Conservation (phyloP, 2,329 filamentous ascomycete species). For the Hymenoscyphus occultus region DNA sequence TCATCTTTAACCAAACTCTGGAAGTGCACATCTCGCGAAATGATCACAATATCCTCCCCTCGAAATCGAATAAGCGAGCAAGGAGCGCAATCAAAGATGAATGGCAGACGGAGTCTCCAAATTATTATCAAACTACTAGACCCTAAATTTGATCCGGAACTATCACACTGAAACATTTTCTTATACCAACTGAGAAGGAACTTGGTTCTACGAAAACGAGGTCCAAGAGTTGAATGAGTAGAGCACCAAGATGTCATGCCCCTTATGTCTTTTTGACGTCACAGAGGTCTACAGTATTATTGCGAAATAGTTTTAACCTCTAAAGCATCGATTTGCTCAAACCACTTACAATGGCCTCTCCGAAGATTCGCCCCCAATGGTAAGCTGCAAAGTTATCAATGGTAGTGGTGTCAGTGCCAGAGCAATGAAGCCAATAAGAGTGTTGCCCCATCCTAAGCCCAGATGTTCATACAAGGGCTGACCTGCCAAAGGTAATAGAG, state of each 20-base stretch:
- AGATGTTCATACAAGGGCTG: constrained; percentile 6
- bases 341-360: constrained; percentile 2
- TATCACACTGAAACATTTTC: background rate
- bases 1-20: background rate
- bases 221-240: background rate
- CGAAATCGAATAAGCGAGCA: background rate
- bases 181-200: background rate
- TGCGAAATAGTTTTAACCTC: background rate
- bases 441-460: constrained; percentile 9
- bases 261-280: background rate
- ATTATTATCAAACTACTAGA: background rate
- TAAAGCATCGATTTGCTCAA: background rate
- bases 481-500: constrained; percentile 6
- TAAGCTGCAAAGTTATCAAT: background rate
- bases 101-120: background rate
- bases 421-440: constrained; percentile 3
- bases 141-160: background rate
- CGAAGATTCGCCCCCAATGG: background rate
- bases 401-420: constrained; percentile 6
- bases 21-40: background rate
- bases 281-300: background rate
- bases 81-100: background rate
- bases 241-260: background rate
- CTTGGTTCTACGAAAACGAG: background rate
- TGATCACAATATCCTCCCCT: background rate